Base-by-base conservation (phyloP, 1,284 basidiomycete genomes). In the Puccinia polysora region DNA sequence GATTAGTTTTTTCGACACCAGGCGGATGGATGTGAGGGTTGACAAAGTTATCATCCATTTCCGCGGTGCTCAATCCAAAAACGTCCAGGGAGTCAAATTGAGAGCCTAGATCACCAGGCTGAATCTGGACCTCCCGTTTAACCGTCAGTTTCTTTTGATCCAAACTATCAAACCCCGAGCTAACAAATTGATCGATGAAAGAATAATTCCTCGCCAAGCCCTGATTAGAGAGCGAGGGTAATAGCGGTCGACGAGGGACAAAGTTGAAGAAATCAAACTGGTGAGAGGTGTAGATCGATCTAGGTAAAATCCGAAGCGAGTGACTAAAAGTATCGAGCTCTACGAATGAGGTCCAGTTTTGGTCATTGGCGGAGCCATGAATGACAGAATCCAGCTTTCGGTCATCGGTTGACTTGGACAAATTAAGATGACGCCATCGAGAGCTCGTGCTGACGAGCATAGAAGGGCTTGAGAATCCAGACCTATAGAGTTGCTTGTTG, bases 201-300 rank as follows among this genome's bases (percentile, higher is more conserved):
- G 2, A 4, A 4, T 34, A n/a, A 6, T 25, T 25, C 40, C 18
- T 43, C 32, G 32, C 18, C 10, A 4, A 65, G n/a, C 12, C 32
- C 32, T 53, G 63, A 50, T 52, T 52, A 25, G 7, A 36, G 28
- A 10, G 49, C 23, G 49, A 53, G n/a, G n/a, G 14, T 14, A 32
- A 65, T 15, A 32, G 14, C 10, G 34, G 32, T 38, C 18, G 34
- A n/a, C 20, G 18, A 28, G 28, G 50, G 12, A 12, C 0, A 28
- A 62, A 58, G 25, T 72, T n/a, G 55, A 32, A 72, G 30, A 72
- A 72, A 20, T 72, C 59, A 64, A 72, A 64, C 45, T 72, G 69
- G 23, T 72, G 60, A 34, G 18, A 64, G 10, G 60, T 43, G 47
- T 72, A 72, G 23, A 72, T 72, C 6, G 69, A 72, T 18, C 59